Base-by-base conservation (phyloP, 163 green algal genomes). In the Volvox carteri region DNA sequence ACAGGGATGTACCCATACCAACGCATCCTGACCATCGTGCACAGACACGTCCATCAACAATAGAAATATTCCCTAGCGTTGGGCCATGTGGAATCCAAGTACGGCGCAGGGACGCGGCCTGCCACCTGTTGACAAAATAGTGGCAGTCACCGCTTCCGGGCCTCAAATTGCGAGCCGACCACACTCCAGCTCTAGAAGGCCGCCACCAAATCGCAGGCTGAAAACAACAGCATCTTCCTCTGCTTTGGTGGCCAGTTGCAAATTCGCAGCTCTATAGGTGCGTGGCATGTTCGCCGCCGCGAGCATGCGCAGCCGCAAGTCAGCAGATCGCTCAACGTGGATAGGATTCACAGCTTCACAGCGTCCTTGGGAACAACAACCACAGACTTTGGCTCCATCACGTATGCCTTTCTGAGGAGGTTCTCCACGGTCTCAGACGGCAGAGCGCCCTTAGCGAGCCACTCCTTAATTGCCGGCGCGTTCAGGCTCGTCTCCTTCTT, bases 381-480 rank as follows among this genome's bases (percentile, higher is more conserved):
- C 52, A 70, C 50, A 1, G 52, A 48, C 54, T 81, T 81, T 33
- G 84, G 84, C 84, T 89, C 72, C 72, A 89, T 89, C 2, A 89
- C 72, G 18, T 84, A 89, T 12, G 84, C 84, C 90, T 98, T 98
- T 86, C 97, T 96, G 23, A 99, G 92, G 58, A 99, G 92, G 87
- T 94, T 93, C 52, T 85, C 91, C 41, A 98, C 96, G 37, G 93
- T 97, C 46, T 97, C 94, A 28, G 92, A 96, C 4, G 95, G 95
- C 93, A 97, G 87, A 19, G 97, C 97, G 21, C 97, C 97, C 46
- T 96, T 92, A 0, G 62, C 39, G 21, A 99, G 90, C 97, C 97
- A 99, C 92, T 98, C 97, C 95, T 98, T 99, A 92, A 99, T 99
- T 60, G 95, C 94, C 33, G 97, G 96, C 3, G 97, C 97, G 92